phyloP scores from a whole-genome alignment of 257 asterid genomes.

The Datura wrightii region DNA sequence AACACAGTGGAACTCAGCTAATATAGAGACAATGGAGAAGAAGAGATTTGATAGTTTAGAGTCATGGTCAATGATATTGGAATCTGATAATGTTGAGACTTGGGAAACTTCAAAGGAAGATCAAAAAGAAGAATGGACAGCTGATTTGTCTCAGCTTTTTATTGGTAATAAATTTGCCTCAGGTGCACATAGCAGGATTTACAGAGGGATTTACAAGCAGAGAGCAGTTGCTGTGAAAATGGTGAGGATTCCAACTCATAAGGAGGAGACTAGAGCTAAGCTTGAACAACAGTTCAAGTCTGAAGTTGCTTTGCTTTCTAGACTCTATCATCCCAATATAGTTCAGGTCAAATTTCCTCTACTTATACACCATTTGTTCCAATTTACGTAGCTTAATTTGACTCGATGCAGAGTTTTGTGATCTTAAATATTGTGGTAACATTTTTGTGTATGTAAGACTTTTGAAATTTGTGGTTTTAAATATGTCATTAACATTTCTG shows the following conservation, averaged over 20 bases:
- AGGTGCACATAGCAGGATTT: slow-evolving; percentile 55
- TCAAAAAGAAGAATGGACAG: slow-evolving; percentile 51
- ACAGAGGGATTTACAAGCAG: slow-evolving; percentile 55
- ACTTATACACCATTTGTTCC: background rate
- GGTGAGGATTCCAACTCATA: slow-evolving; percentile 55
- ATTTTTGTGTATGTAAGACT: background rate
- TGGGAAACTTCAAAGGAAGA: slow-evolving; percentile 82
- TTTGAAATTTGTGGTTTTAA: background rate
- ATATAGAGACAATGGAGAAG: slow-evolving; percentile 68
- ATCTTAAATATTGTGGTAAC: background rate
- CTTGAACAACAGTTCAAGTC: slow-evolving; percentile 56
- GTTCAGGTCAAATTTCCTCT: slow-evolving; percentile 41
- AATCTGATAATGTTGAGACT: slow-evolving; percentile 82
- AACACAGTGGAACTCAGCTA: slow-evolving; percentile 44
- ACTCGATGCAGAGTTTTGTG: background rate
- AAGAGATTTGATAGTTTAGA: slow-evolving; percentile 91
- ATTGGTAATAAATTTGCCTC: slow-evolving; percentile 56
- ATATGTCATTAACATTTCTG: background rate
- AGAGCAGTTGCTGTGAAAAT: slow-evolving; percentile 58
- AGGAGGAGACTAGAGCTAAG: slow-evolving; percentile 50
- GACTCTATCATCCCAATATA: slow-evolving; percentile 53
- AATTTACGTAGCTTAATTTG: background rate
- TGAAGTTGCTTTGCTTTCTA: slow-evolving; percentile 55
- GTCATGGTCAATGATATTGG: slow-evolving; percentile 97
- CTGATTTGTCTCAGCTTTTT: slow-evolving; percentile 56